Evolutionary conservation across 2,329 filamentous ascomycete species (phyloP), one percentile per base, ranked within the genome.

Genomic region (Raffaelea ambrosiae): DNA sequence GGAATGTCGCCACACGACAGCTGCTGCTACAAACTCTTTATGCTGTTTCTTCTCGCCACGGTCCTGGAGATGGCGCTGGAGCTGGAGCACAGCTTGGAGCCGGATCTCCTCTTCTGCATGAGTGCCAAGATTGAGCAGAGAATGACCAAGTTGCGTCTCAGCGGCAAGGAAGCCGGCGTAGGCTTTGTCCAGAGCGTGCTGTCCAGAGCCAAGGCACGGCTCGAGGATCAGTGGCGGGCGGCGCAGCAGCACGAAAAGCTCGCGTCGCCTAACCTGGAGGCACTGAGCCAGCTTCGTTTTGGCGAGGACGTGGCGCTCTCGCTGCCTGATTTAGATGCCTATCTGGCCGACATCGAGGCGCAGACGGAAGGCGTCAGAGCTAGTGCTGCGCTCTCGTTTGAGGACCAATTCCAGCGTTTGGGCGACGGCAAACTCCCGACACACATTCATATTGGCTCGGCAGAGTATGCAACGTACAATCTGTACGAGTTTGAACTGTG

Each of bases 11-110:
- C 8, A 14, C 13, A 8, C 9, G 31, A 33, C 31, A 33, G 9
- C 9, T 16, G 16, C 46, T 59, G 0, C n/a, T 81, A 78, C 59
- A 81, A 81, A 48, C 50, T 56, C 0, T 72, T 74, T 53, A 75
- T 79, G 68, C 40, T 70, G 0, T 71, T 65, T 18, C 59, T 76
- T 52, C 63, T 75, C 56, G 48, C 61, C 0, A 46, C 51, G 0
- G 51, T 76, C 9, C 53, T 75, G n/a, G 33, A 60, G 0, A 26
- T 13, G 16, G 35, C 45, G 5, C 11, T 41, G 19, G 10, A 38
- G 5, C 19, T 41, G 19, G 3, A 23, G 14, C 20, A 23, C 22
- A 14, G 20, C 20, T 4, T 41, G 11, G 14, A 41, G 22, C 40
- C 40, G 9, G 40, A 41, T 20, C 3, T 16, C 4, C 11, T 41